phyloP scores from a whole-genome alignment of 169 alveolate genomes.

The Eimeria acervulina region DNA sequence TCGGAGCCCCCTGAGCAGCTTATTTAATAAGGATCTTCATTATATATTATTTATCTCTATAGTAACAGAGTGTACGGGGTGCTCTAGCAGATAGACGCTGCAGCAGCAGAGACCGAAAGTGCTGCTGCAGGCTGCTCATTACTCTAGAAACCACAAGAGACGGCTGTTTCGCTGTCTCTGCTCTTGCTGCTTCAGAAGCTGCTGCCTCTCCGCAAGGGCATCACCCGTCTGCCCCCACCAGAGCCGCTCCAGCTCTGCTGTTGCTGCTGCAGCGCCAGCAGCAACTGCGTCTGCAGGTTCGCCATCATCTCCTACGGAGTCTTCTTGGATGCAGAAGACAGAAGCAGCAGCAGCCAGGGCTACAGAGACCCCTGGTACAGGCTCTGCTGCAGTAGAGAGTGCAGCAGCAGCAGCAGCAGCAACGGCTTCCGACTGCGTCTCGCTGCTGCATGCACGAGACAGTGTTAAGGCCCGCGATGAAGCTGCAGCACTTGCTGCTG shows the following conservation, averaged over 20 bases:
- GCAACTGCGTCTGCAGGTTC: conserved; percentile 34
- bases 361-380: conserved; percentile 50
- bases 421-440: not conserved
- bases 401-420: conserved; percentile 76
- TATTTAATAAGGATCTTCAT: too few relatives aligned
- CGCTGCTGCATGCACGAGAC: conserved; percentile 41
- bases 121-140: not conserved
- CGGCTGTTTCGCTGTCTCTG: conserved; percentile 49
- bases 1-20: not conserved
- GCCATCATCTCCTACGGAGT: conserved; percentile 32
- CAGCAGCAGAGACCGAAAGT: not conserved
- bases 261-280: not conserved
- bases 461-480: not conserved
- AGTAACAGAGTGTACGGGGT: not conserved
- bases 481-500: conserved; percentile 63
- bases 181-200: conserved; percentile 2
- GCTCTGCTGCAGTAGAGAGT: conserved; percentile 11
- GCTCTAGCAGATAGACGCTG: not conserved
- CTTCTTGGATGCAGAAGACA: conserved; percentile 44
- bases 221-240: conserved; percentile 53
- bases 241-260: conserved; percentile 61
- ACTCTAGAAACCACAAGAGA: conserved; percentile 53
- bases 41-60: too few relatives aligned
- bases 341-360: conserved; percentile 68
- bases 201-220: conserved; percentile 41